phyloP scores from a whole-genome alignment of 2,329 filamentous ascomycete species.

The Aureobasidium sp. region DNA sequence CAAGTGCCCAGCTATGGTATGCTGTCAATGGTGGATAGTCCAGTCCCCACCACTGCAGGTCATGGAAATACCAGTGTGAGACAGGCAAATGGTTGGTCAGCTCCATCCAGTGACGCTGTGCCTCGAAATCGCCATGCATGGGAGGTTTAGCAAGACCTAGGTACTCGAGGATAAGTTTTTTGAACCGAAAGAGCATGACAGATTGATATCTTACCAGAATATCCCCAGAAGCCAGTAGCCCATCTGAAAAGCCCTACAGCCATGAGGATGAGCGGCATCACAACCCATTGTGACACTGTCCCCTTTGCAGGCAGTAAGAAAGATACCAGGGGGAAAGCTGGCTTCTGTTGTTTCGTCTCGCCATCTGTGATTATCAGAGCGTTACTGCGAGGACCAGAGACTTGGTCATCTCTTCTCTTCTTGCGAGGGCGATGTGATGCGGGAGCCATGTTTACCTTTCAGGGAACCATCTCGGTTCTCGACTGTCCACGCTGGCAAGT shows the following conservation, averaged over 20 bases:
- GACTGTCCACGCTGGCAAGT: slow-evolving; percentile 7
- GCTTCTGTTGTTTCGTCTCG: slow-evolving; percentile 42
- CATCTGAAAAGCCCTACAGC: slow-evolving; percentile 85
- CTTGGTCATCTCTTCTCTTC: slow-evolving; percentile 35
- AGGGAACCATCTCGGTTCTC: neutral
- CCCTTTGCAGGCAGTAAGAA: slow-evolving; percentile 89
- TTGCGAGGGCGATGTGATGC: slow-evolving; percentile 36
- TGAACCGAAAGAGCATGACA: neutral
- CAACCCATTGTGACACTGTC: slow-evolving; percentile 82
- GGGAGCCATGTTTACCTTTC: slow-evolving; percentile 6
- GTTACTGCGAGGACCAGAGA: slow-evolving; percentile 33
- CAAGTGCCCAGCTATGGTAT: slow-evolving; percentile 95
- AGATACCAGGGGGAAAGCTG: slow-evolving; percentile 84
- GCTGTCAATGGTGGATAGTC: slow-evolving; percentile 97
- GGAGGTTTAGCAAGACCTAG: slow-evolving; percentile 72
- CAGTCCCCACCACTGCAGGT: slow-evolving; percentile 93
- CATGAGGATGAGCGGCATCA: slow-evolving; percentile 83
- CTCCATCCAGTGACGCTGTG: slow-evolving; percentile 98
- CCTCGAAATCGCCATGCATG: slow-evolving; percentile 96
- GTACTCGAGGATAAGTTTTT: neutral
- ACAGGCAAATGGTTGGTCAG: slow-evolving; percentile 81
- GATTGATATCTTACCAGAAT: slow-evolving; percentile 60
- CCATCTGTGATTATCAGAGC: slow-evolving; percentile 39
- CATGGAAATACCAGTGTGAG: slow-evolving; percentile 96
- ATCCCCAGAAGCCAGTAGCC: slow-evolving; percentile 88